Conservation (phyloP, 768 basidiomycete species). For the Tubosaeta sp. region DNA sequence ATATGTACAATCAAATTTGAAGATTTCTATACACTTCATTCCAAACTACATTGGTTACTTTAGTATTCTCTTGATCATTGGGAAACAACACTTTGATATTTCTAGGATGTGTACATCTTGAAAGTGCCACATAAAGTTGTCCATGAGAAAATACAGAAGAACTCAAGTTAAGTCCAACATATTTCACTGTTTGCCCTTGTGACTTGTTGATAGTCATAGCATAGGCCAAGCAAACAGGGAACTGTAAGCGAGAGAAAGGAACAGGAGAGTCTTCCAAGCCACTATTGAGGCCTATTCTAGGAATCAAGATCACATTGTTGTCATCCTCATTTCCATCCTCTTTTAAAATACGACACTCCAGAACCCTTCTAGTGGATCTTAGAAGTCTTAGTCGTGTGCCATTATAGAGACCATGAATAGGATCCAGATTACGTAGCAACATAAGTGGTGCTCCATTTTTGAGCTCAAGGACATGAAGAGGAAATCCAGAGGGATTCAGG, state of each 20-base stretch:
- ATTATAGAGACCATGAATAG: conserved; percentile 36
- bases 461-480: conserved; percentile 33
- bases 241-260: conserved; percentile 22
- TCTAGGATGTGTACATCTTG: conserved; percentile 10
- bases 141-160: conserved; percentile 32
- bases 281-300: conserved; percentile 23
- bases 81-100: background rate
- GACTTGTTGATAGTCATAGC: conserved; percentile 38
- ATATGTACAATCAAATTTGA: background rate
- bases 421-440: conserved; percentile 40
- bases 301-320: conserved; percentile 26
- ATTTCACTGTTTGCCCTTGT: conserved; percentile 34
- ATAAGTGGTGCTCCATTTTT: conserved; percentile 38
- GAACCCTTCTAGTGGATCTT: conserved; percentile 18
- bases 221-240: conserved; percentile 34
- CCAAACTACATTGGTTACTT: background rate
- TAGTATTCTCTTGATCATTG: background rate
- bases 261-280: conserved; percentile 18
- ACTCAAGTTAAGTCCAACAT: conserved; percentile 31
- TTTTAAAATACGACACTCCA: conserved; percentile 24
- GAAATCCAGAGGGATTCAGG: conserved; percentile 37
- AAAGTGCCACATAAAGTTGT: conserved; percentile 35
- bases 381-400: conserved; percentile 27
- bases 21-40: background rate
- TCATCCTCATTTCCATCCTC: background rate